Evolutionary conservation across 2,329 filamentous ascomycete genomes (phyloP), one percentile per base, ranked within the genome.

Genomic region (Cytospora piceae): DNA sequence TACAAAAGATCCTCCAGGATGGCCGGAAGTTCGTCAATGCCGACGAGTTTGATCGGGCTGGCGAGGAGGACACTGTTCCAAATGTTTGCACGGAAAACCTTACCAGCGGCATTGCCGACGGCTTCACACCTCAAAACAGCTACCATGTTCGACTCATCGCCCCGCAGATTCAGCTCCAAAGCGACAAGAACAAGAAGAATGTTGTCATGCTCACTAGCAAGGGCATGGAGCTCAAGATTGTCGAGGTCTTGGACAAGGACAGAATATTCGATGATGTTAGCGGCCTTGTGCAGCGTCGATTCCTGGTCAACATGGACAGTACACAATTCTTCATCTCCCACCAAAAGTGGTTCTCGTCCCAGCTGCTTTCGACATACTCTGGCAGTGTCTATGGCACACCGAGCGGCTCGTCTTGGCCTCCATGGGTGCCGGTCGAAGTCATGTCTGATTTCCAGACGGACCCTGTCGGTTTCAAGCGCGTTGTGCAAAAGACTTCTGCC

Each of bases 251-350:
- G 91, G 95, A 99, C 79, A 97, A 96, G 77, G 90, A 93, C 72
- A 87, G 95, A 67, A 87, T 98, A 64, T 94, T 89, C 57, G 95
- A 99, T 75, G 90, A 92, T 71, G 93, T 99, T 72, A 97, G 93
- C 73, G 96, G 95, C 62, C 85, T 99, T 55, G 94, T 99, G 1
- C 96, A 99, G 75, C 90, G 94, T 46, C 90, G 95, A 9, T 97
- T 98, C 80, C 87, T 94, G 32, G 89, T 97, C 69, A 92, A 93
- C 70, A 97, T 98, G 91, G 95, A 99, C 78, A 96, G 94, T 74
- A 90, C 96, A 32, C 95, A 99, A 76, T 97, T 99, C 78, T 99
- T 99, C 71, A 94, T 99, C 58, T 95, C 94, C 0, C 94, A 94
- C 68, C 91, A 94, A 72, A 96, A 96, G 79, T 95, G 90, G 76